Evolutionary conservation across 169 alveolate genomes (phyloP), one percentile per base, ranked within the genome.

Genomic region (Babesia sp.): DNA sequence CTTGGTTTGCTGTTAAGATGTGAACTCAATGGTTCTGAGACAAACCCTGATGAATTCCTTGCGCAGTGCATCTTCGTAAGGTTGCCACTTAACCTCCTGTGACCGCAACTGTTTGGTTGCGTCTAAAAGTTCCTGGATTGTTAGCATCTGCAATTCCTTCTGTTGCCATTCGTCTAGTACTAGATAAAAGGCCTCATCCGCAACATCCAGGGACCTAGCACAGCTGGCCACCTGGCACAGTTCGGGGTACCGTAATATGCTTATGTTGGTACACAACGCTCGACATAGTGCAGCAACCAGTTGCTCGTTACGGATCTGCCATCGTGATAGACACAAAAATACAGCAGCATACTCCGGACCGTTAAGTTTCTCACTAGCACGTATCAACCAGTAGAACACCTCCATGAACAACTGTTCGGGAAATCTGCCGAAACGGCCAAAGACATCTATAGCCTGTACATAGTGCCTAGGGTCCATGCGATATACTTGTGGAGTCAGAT

Each of bases 41-140:
- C 60, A 68, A 53, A 76, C 90, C 86, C 71, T 67, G 22, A 75
- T 54, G n/a, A 89, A 72, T 39, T 71, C 85, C 44, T 72, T 54
- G 9, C 41, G 8, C 8, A 81, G 70, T 7, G 39, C 58, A 37
- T 81, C 75, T 39, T 81, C 79, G 61, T 81, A 81, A 36, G 73
- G 68, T 37, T 29, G 48, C 84, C 80, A 81, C 41, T 61, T 72
- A 11, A 71, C 55, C 41, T 81, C 81, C 37, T 57, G 61, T 37
- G 34, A 24, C 0, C 44, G 29, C 34, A 81, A 58, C 3, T 36
- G 59, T 50, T 71, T 81, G 39, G 48, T 33, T 0, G 81, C 50
- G 51, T 89, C 93, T 42, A 89, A 56, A 46, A 89, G 31, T 51
- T 89, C 93, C 75, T 89, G 93, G 9, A 83, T 56, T n/a, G 91